Percentiles rank a stretch among this genome's conserved stretches.
phyloP scores from a whole-genome alignment of 768 basidiomycete species.

The Lactifluus piperatus region DNA sequence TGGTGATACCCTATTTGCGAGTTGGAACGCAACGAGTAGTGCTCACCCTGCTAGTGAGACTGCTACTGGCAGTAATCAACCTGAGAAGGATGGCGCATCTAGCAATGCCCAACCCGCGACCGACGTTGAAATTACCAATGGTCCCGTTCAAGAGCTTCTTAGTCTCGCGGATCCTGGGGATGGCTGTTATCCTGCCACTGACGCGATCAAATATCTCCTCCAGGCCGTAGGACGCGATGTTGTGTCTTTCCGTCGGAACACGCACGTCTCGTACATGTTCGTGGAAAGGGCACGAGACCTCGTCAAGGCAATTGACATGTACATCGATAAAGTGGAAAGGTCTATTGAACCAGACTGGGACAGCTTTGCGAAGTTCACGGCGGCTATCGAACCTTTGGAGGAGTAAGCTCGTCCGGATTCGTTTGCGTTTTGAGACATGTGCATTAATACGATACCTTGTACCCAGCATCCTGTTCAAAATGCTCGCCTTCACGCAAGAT shows the following conservation, averaged over 20 bases:
- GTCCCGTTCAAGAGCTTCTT: not conserved
- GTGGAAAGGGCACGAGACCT: constrained; percentile 18
- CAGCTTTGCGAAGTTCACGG: constrained; percentile 17
- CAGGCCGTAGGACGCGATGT: constrained; percentile 16
- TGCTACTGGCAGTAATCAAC: no score
- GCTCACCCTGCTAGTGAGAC: no score
- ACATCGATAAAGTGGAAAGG: constrained; percentile 13
- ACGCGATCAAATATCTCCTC: constrained; percentile 17
- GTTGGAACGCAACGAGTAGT: no score
- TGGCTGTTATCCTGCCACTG: constrained; percentile 9
- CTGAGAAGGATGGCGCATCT: no score
- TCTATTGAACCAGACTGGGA: constrained; percentile 6
- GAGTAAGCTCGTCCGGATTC: constrained; percentile 3
- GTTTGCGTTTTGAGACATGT: not conserved
- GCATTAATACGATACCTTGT: not conserved
- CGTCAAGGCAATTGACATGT: constrained; percentile 11
- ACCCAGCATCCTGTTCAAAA: constrained; percentile 3
- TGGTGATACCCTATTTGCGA: no score
- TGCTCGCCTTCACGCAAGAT: constrained; percentile 2
- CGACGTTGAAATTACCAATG: not conserved
- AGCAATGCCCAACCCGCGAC: no score
- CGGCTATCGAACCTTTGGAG: constrained; percentile 21
- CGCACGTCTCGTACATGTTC: constrained; percentile 18
- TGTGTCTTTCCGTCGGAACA: constrained; percentile 17
- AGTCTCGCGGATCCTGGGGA: not conserved